Evolutionary conservation across 2,329 filamentous ascomycete species (phyloP).

Genomic region (Colletotrichum navitas): DNA sequence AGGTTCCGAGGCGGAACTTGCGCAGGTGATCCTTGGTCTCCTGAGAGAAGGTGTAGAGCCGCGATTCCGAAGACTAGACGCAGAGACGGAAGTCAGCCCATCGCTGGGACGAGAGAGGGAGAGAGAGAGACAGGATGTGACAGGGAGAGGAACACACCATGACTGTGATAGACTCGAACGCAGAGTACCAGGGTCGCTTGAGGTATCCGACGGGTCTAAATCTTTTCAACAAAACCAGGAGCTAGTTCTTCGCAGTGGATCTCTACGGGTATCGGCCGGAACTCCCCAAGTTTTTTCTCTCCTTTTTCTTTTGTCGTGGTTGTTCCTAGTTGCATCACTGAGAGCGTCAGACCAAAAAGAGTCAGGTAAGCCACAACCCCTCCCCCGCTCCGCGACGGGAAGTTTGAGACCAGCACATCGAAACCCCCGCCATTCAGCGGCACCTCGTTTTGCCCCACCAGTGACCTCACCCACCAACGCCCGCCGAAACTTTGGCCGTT

Average conservation of each 20-base stretch:
- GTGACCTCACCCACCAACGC: constrained; percentile 39
- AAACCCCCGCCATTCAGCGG: constrained; percentile 23
- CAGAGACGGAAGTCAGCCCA: constrained; percentile 19
- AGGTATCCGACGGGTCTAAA: neutral
- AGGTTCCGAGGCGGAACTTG: constrained; percentile 94
- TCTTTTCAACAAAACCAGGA: neutral
- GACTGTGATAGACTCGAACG: neutral
- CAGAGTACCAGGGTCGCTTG: neutral
- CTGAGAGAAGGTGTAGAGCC: constrained; percentile 91
- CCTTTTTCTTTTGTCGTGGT: neutral
- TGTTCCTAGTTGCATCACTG: constrained; percentile 19
- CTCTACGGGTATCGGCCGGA: neutral
- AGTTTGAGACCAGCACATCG: constrained; percentile 20
- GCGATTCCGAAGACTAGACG: constrained; percentile 79
- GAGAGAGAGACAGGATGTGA: neutral
- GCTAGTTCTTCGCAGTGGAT: neutral
- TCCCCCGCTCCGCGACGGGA: constrained; percentile 23
- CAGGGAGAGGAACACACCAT: constrained; percentile 28
- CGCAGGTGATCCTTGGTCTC: constrained; percentile 91
- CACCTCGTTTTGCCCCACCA: constrained; percentile 25
- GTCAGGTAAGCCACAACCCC: constrained; percentile 35
- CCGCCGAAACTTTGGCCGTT: constrained; percentile 24
- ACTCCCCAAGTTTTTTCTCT: neutral
- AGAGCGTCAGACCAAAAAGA: constrained; percentile 22
- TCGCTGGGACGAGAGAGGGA: constrained; percentile 14